Evolutionary conservation across 1,284 basidiomycete species (phyloP), one percentile per base, ranked within the genome.

Genomic region (Boletus smithii): DNA sequence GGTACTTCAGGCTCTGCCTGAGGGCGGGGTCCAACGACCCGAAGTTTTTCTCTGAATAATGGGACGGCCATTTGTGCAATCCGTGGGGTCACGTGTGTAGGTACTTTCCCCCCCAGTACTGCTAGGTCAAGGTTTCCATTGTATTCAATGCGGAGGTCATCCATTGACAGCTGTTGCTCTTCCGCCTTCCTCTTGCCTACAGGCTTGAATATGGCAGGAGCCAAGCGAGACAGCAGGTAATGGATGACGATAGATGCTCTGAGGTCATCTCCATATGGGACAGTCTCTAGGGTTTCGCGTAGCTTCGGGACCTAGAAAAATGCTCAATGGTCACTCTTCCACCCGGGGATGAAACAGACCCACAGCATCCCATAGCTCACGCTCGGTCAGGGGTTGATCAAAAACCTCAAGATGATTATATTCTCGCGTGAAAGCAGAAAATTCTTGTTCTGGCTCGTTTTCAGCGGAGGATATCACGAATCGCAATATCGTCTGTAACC

Each of bases 81-180:
- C 10, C 72, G 68, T 0, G 78, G 77, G 0, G 83, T 86, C 3
- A 86, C 81, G 43, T 77, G 75, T 0, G 82, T 85, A 2, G 67
- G 66, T 16, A 66, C 40, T 76, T 31, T 32, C 7, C 1, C 1
- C 14, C 70, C 74, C 10, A 85, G 65, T 4, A 84, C 76, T 1
- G 70, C 73, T 2, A 76, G 55, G 53, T 87, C 83, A 4, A 70
- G 63, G 51, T 80, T 77, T 0, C 72, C 70, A 1, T 63, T 56
- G 6, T 68, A 59, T 8, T 60, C 45, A 11, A 50, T 26, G 17
- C 16, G 27, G 17, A 42, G 18, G 17, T 49, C 41, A 18, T 2
- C 22, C 22, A 35, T 47, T 8, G 43, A 37, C 1, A 11, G 22
- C 8, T 26, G 29, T 26, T 14, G 43, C 11, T 29, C 39, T 40